Base-by-base conservation (phyloP, 1,284 basidiomycete species). In the Cryptococcus wingfieldii region DNA sequence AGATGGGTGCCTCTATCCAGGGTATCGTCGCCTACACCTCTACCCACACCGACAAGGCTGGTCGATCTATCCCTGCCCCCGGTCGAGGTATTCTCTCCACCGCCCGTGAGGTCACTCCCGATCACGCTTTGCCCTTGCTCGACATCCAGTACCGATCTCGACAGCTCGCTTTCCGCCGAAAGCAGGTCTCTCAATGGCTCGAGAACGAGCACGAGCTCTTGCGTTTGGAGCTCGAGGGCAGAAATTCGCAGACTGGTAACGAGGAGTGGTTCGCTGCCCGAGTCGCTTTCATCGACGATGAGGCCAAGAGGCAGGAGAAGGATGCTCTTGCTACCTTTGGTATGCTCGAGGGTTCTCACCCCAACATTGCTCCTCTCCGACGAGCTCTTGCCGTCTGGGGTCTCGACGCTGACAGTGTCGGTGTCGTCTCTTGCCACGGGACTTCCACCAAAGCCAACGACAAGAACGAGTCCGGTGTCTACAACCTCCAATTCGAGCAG, bases 391-490 rank as follows among this genome's bases (percentile, higher is more conserved):
- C 96, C 55, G 88, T 97, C 50, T 98, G 93, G 92, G 94, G 93
- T 63, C 81, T 98, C 56, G 88, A 85, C 23, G 87, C 89, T 38
- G 94, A 98, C 74, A 90, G 96, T 61, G 86, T 98, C 63, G 81
- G 81, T 60, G 80, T 80, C 59, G 70, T 79, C 67, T 66, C 63
- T 49, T 78, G 75, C 56, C 76, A 78, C 72, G 90, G 89, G 69
- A 98, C 95, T 6, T 95, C 93, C 69, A 98, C 96, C 39, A 88
- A 86, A 68, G 95, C 95, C 38, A 98, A 98, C 77, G 94, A 98
- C 83, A 90, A 94, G 80, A 98, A 98, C 77, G 95, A 98, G 82
- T 92, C 90, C 7, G 86, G 87, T 66, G 92, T 97, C 58, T 98
- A 95, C 89, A 93, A 98, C 76, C 86, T 91, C 64, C 86, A 97